phyloP scores from a whole-genome alignment of 1,139 yeast genomes.

The Pichia sp. region DNA sequence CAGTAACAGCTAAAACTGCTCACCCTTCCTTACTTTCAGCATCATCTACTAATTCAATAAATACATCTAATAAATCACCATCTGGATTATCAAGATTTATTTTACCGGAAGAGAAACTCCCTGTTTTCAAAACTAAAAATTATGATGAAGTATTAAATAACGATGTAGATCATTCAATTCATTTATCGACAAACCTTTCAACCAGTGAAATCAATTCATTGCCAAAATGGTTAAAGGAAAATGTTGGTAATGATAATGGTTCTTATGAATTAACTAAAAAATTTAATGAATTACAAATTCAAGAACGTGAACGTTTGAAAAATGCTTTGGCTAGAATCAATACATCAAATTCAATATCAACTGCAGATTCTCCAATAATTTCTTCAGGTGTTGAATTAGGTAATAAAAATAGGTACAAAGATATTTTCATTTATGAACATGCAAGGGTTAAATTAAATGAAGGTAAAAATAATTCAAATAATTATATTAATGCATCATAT shows the following conservation, averaged over 20 bases:
- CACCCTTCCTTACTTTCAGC: neutral
- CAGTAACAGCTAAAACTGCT: too few species aligned
- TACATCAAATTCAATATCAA: constrained; percentile 1
- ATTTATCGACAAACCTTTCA: constrained; percentile 22
- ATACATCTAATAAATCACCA: constrained; percentile 5
- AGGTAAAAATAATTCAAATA: constrained; percentile 16
- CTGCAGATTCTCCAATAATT: constrained; percentile 23
- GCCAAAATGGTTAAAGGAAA: constrained; percentile 33
- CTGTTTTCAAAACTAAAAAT: constrained; percentile 34
- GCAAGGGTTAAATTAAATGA: constrained; percentile 40
- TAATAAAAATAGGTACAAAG: constrained; percentile 49
- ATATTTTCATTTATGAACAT: constrained; percentile 48
- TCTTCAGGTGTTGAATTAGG: constrained; percentile 47
- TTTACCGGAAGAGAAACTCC: constrained; percentile 26
- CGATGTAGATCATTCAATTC: constrained; percentile 24
- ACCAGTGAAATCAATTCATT: constrained; percentile 22
- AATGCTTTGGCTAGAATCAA: constrained; percentile 26
- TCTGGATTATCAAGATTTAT: constrained; percentile 26
- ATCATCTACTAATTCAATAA: neutral
- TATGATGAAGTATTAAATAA: constrained; percentile 32
- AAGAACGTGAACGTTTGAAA: constrained; percentile 31
- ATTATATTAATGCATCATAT: constrained; percentile 36
- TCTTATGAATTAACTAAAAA: constrained; percentile 26
- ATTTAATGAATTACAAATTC: constrained; percentile 30
- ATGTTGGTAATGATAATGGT: constrained; percentile 28